Base-by-base conservation (phyloP, 441 rosid genomes). In the Brassica hybrid region DNA sequence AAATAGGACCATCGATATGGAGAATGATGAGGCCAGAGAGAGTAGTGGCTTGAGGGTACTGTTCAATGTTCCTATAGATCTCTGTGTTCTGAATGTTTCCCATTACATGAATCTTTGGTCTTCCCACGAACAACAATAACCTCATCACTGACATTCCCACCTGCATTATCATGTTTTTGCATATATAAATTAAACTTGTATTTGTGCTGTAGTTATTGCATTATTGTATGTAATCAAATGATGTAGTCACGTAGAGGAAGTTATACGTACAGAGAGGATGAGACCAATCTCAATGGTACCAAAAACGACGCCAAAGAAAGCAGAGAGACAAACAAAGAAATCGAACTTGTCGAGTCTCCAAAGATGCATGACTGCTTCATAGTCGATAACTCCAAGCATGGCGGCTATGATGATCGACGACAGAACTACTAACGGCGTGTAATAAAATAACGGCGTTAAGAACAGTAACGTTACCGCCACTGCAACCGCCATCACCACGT, bases 251-350 rank as follows among this genome's bases (percentile, higher is more conserved):
- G 64, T 13, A 59, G 61, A 56, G 32, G 65, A 60, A 61, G 65
- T 61, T 61, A 30, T 6, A 61, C 65, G 65, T 27, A 61, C 65
- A 30, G 65, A 61, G 41, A 61, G 65, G 65, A 61, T 61, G 41
- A 61, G 65, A 61, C 65, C 65, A 61, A 27, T 61, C 65, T 61
- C 65, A 61, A 61, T 61, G 2, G 65, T 61, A 61, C 65, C 65
- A 30, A 61, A 61, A 61, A 61, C 65, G 65, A 61, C 65, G 12
- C 65, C 65, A 12, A 61, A 7, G 41, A n/a, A 61, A 61, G 66
- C 66, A 30, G 66, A 62, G 43, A 62, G 66, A 62, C 66, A 62
- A 2, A 62, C 66, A 4, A 62, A 30, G 66, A 62, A 30, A 30
- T 62, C 66, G 21, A 62, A 62, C 66, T 62, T 62, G 66, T 62